Percentiles rank a stretch among this genome's conserved stretches.
These are phyloP conservation scores for Volvariella volvacea DNA, from an alignment of 1,284 basidiomycete species.

Conservation along the genomic window DNA sequence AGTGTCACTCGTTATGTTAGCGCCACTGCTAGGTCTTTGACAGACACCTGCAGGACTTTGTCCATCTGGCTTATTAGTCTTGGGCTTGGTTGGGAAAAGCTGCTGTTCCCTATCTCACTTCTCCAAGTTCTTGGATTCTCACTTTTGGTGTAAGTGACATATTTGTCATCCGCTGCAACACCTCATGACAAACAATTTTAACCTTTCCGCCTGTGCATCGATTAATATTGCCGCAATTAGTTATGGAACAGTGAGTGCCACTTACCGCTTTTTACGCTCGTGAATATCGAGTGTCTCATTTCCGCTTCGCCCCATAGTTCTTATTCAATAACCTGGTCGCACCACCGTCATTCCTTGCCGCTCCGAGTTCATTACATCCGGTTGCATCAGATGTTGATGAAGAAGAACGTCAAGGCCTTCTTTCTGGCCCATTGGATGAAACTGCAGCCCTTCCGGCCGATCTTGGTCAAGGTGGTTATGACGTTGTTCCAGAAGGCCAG, in stretches of 20 bases:
- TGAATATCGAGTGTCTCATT: constrained; percentile 6
- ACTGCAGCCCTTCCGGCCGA: constrained; percentile 71
- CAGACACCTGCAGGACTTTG: constrained; percentile 94
- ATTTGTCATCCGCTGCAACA: constrained; percentile 6
- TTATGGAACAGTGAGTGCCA: constrained; percentile 49
- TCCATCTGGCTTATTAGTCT: constrained; percentile 89
- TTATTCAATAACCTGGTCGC: constrained; percentile 72
- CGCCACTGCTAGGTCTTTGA: constrained; percentile 84
- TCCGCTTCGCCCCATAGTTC: constrained; percentile 53
- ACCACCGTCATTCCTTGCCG: constrained; percentile 54
- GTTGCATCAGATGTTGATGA: constrained; percentile 23
- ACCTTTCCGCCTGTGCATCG: constrained; percentile 2
- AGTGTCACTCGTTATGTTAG: constrained; percentile 88
- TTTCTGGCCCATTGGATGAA: constrained; percentile 53
- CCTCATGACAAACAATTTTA: constrained; percentile 2
- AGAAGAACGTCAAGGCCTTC: constrained; percentile 47
- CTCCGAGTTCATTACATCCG: constrained; percentile 18
- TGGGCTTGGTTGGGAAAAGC: constrained; percentile 86
- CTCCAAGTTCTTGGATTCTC: constrained; percentile 88
- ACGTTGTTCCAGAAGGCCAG: constrained; percentile 55
- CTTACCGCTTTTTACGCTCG: constrained; percentile 6
- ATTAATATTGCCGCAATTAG: constrained; percentile 20
- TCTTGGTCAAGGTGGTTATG: constrained; percentile 63
- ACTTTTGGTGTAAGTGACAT: constrained; percentile 72
- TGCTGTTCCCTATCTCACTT: constrained; percentile 78